Base-by-base conservation (phyloP, 805 yeast species). In the Metschnikowia sp. region DNA sequence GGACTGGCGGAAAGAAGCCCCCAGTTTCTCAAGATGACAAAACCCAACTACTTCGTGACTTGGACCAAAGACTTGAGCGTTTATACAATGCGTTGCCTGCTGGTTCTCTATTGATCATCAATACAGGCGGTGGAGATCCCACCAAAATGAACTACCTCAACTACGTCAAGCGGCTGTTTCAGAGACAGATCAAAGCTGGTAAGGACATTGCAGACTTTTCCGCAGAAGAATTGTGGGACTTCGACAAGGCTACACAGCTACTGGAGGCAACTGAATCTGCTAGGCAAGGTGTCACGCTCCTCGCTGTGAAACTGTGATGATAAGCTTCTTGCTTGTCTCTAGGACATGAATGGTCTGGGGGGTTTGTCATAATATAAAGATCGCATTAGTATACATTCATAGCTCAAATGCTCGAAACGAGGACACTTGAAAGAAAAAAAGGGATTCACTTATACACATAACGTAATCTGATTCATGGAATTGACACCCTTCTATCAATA, bases 51-150 rank as follows among this genome's bases (percentile, higher is more conserved):
- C 67, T 68, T 40, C 29, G 49, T 10, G 60, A 61, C 5, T 60
- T 86, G 10, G 77, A 79, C 53, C 51, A 56, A 2, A 63, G 83
- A 31, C 53, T 91, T 8, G 52, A 62, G 12, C 61, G 60, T 35
- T 65, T 91, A 12, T 81, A 84, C 58, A 65, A 70, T 1, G 51
- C 61, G 2, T 56, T 86, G 18, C 88, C 96, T 0, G 64, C 68
- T 2, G 75, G 82, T 32, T 76, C 96, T 0, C 64, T 83, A 19
- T 54, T 91, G 12, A 67, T 88, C 1, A 58, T 89, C 1, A 70
- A 81, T 55, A 75, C 88, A 0, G 88, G 87, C 1, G 69, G 77
- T 42, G 88, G 89, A 10, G 81, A 82, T 56, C 78, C 83, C 2
- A 62, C 74, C 9, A 75, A 72, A 42, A 69, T 82, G 66, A 64